Evolutionary conservation across 805 yeast species (phyloP), one percentile per base, ranked within the genome.

Genomic region (Saccharomycopsis schoenii): DNA sequence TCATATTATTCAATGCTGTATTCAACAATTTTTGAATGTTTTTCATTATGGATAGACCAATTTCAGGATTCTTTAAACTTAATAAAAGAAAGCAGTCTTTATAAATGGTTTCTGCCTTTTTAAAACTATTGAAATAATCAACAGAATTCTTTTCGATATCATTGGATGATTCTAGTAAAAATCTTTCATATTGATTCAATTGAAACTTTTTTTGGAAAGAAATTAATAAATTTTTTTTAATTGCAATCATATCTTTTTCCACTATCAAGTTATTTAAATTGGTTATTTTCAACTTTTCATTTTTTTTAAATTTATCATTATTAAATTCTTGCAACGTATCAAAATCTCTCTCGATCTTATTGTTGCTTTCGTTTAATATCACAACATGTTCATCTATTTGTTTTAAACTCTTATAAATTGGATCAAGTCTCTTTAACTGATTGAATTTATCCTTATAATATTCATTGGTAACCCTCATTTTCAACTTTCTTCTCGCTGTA

Each of bases 81-180:
- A 94, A 77, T 37, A 94, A 74, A 19, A 85, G 79, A 56, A 88
- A 83, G 58, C 96, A 85, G 61, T 85, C 82, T 40, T 80, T 77
- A 68, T 85, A 84, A 36, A 92, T 86, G 42, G 69, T 67, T 66
- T 86, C 83, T 8, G 89, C 86, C 67, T 84, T 85, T 14, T 75
- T 72, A 40, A 92, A 74, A 0, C 83, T 79, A 2, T 68, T 69
- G 66, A 89, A 88, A 68, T 86, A 90, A 58, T 80, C 83, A 1
- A 77, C 74, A 10, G 80, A 63, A 17, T 69, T 60, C 60, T 74
- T 68, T 68, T 59, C 34, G 66, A 67, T 34, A 66, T 67, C 56
- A 39, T 40, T 51, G 1, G 61, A 51, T 14, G 60, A 55, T 56
- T 54, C 51, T 10, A 63, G 40, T 21, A 61, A 43, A 41, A 51